These are phyloP conservation scores for Omphalea diandra DNA, from an alignment of 441 rosid species.

Conservation along the genomic window DNA sequence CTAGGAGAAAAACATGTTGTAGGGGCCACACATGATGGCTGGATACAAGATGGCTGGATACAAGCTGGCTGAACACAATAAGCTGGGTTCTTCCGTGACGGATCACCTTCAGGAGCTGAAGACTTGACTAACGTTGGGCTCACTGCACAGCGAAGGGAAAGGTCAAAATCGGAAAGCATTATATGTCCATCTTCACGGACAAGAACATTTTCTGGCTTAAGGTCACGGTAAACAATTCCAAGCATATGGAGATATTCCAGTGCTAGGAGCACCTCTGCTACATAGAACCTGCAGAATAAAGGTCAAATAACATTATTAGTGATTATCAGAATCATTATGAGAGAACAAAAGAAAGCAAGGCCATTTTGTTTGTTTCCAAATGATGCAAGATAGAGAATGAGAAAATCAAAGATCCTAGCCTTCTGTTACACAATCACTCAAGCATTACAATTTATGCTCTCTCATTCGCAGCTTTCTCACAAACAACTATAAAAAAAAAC, in stretches of 20 bases:
- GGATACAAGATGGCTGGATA: conserved; percentile 74
- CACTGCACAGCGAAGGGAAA: conserved; percentile 79
- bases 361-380: background rate
- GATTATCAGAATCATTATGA: background rate
- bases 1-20: conserved; percentile 82
- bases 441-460: background rate
- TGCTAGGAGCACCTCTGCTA: conserved; percentile 80
- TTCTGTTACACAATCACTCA: background rate
- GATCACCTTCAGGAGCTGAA: conserved; percentile 53
- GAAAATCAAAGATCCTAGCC: background rate
- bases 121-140: conserved; percentile 72
- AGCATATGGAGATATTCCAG: conserved; percentile 91
- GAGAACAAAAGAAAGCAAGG: background rate
- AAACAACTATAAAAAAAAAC: too few relatives aligned
- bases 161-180: conserved; percentile 93
- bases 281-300: conserved; percentile 60
- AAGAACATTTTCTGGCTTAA: conserved; percentile 92
- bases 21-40: conserved; percentile 78
- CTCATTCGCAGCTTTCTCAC: background rate
- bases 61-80: conserved; percentile 80
- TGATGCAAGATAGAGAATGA: background rate
- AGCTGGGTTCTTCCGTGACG: conserved; percentile 61
- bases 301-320: background rate
- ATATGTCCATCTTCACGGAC: conserved; percentile 91
- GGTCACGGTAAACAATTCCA: conserved; percentile 86